Evolutionary conservation across 305 asterid species (phyloP).

Genomic region (Euphrasia arctica): DNA sequence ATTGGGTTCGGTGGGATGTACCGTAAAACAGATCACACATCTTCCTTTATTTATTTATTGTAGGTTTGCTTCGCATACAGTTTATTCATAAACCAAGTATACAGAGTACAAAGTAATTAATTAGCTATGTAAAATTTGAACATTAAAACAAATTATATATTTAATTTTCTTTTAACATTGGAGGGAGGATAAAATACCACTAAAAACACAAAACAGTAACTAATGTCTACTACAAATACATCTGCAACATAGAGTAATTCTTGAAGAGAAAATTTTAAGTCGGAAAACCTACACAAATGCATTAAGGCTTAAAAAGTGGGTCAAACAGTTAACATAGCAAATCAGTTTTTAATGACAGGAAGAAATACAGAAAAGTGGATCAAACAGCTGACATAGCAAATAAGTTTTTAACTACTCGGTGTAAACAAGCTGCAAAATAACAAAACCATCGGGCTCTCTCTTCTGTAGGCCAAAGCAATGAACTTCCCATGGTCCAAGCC

Average conservation of each 20-base stretch:
- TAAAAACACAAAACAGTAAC: background rate
- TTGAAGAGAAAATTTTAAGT: background rate
- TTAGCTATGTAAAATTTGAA: too few species aligned
- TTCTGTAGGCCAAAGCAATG: constrained; percentile 9
- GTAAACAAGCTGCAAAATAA: constrained; percentile 10
- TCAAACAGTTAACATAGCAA: background rate
- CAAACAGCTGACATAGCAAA: background rate
- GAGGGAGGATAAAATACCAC: background rate
- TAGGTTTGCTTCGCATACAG: too few species aligned
- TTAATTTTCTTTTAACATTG: too few species aligned
- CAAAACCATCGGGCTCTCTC: constrained; percentile 9
- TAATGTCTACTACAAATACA: background rate
- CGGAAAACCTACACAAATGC: background rate
- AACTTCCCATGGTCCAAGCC: constrained; percentile 6
- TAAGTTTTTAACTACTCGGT: background rate
- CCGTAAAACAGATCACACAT: too few species aligned
- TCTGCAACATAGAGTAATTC: background rate
- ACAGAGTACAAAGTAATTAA: too few species aligned
- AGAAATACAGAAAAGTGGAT: constrained; percentile 8
- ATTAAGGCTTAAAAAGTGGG: too few species aligned
- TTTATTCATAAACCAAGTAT: too few species aligned
- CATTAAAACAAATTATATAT: too few species aligned
- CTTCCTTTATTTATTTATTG: too few species aligned
- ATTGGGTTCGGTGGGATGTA: too few species aligned
- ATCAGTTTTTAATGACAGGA: background rate